Evolutionary conservation across 2,329 filamentous ascomycete genomes (phyloP), one percentile per base, ranked within the genome.

Genomic region (Aspergillus sp.): DNA sequence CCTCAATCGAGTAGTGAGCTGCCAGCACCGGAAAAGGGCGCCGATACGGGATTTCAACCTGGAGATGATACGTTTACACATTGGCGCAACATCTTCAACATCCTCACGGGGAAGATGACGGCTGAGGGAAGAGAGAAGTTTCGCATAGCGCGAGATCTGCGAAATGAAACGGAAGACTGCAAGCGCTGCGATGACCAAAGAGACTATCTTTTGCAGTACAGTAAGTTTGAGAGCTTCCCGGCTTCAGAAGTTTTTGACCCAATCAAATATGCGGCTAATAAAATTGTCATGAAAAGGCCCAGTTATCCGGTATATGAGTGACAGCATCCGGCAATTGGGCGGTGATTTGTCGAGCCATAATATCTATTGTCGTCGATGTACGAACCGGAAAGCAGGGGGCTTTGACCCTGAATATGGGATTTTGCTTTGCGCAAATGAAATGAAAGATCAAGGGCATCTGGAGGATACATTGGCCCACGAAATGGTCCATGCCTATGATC

Each of bases 401-500:
- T 98, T 98, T 73, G 88, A 89, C 72, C 87, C 92, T 1, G 83
- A 89, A 51, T 90, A 92, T 72, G 95, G 95, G 39, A 97, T 99
- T 62, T 73, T 96, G 70, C 82, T 99, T 21, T 99, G 95, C 76
- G 91, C 95, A 52, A 99, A 99, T 76, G 88, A 95, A 76, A 85
- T 98, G 71, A 82, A 88, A 58, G 87, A 91, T 70, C 80, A 86
- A 57, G 87, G 87, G 33, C 91, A 96, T 72, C 75, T 96, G 66
- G 95, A 99, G 78, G 95, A 99, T 73, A 96, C 93, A 11, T 80
- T 99, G 69, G 88, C 93, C 27, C 95, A 99, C 75, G 95, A 99
- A 79, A 96, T 99, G 91, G 90, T 99, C 53, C 95, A 99, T 74
- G 93, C 93, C 1, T 98, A 92, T 82, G 95, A 99, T 73, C 90